phyloP scores from a whole-genome alignment of 306 rosid genomes.

The Carpinus viminea region DNA sequence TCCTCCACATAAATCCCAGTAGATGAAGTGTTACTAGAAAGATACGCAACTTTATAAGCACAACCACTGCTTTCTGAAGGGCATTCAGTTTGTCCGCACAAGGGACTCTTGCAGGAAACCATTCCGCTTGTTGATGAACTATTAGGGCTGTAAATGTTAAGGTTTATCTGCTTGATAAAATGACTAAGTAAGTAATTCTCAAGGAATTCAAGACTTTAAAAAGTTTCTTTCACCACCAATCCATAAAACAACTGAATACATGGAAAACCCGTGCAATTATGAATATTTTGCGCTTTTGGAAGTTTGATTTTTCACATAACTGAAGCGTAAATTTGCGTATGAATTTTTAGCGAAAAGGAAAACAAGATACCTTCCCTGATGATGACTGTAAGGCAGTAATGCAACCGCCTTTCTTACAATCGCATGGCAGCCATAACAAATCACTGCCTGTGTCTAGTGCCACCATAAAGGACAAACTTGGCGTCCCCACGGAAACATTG shows the following conservation, averaged over 20 bases:
- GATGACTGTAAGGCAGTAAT: slow-evolving; percentile 17
- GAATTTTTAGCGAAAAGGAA: too few relatives aligned
- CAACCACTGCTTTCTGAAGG: slow-evolving; percentile 51
- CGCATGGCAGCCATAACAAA: slow-evolving; percentile 93
- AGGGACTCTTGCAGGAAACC: slow-evolving; percentile 64
- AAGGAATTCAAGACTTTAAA: slow-evolving; percentile 24
- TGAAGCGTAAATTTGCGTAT: too few relatives aligned
- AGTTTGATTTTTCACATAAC: too few relatives aligned
- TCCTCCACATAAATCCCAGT: slow-evolving; percentile 78
- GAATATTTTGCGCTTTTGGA: too few relatives aligned
- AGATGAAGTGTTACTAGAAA: slow-evolving; percentile 65
- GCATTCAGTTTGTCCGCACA: slow-evolving; percentile 53
- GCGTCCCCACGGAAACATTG: slow-evolving; percentile 86
- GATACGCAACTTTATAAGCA: slow-evolving; percentile 54
- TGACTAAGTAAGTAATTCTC: slow-evolving; percentile 24
- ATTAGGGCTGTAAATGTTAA: slow-evolving; percentile 64
- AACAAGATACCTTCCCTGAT: slow-evolving; percentile 38
- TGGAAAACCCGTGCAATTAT: background rate
- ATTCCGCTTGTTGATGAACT: slow-evolving; percentile 62
- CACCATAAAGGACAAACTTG: slow-evolving; percentile 65
- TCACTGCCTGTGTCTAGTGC: slow-evolving; percentile 98
- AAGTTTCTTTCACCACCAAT: slow-evolving; percentile 5
- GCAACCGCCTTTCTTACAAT: slow-evolving; percentile 58
- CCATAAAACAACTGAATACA: background rate
- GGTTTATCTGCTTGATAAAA: slow-evolving; percentile 41